A percentile compares a stretch with the other conserved stretches of the same genome.
These are phyloP conservation scores for Neonothopanus nambi DNA, from an alignment of 1,284 basidiomycete genomes.

Conservation along the genomic window DNA sequence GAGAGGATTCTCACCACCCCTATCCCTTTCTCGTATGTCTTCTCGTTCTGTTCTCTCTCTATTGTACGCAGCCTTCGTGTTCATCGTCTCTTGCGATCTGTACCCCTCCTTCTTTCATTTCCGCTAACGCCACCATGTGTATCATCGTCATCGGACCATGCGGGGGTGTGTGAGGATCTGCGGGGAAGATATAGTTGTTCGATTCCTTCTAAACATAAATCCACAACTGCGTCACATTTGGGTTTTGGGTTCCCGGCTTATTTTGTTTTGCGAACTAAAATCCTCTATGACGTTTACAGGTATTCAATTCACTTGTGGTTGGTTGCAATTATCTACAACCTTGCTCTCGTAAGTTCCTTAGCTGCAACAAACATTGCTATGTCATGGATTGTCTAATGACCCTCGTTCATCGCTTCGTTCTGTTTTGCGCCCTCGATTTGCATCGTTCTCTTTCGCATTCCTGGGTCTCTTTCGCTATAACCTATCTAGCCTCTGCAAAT, in stretches of 20 bases:
- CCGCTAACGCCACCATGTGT: background rate
- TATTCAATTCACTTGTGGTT: constrained; percentile 68
- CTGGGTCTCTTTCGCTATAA: background rate
- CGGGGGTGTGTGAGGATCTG: too few species aligned
- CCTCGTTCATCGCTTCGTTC: background rate
- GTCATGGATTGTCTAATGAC: background rate
- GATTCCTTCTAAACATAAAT: too few species aligned
- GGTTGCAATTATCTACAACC: constrained; percentile 58
- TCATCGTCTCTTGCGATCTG: constrained; percentile 1
- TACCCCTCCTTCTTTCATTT: background rate
- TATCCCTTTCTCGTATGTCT: constrained; percentile 71
- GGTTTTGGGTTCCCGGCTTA: background rate
- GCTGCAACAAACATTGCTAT: too few species aligned
- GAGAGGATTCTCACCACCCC: constrained; percentile 80
- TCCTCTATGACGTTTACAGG: constrained; percentile 29
- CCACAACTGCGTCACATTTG: too few species aligned
- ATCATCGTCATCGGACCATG: too few species aligned
- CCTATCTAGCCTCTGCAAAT: constrained; percentile 65
- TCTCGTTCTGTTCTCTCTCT: background rate
- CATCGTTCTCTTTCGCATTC: background rate
- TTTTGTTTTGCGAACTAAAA: background rate
- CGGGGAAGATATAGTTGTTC: too few species aligned
- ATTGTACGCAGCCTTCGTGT: constrained; percentile 1
- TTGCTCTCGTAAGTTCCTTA: constrained; percentile 46
- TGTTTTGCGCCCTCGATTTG: constrained; percentile 12